A percentile compares a stretch with the other conserved stretches of the same genome.
These are phyloP conservation scores for Phytophthora sp. DNA, from an alignment of 352 stramenopile species.

Conservation along the genomic window DNA sequence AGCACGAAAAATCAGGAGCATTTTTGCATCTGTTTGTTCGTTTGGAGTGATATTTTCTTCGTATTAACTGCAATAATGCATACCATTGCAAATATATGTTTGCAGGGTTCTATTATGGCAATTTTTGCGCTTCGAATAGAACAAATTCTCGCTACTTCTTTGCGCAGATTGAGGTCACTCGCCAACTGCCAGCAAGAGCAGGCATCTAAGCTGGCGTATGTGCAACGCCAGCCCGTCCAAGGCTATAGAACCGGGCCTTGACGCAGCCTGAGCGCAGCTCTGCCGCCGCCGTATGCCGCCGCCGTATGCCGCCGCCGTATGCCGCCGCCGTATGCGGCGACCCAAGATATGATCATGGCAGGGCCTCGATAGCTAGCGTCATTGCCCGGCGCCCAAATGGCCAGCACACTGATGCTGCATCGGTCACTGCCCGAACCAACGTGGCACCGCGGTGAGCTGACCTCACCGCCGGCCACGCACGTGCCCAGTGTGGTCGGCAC, in stretches of 20 bases:
- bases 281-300: neutral
- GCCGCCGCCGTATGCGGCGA: neutral
- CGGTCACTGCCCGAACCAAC: conserved; percentile 13
- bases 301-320: conserved; percentile 1
- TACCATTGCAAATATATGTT: neutral
- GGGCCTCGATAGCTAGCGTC: too few relatives aligned
- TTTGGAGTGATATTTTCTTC: too few relatives aligned
- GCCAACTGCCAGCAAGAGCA: too few relatives aligned
- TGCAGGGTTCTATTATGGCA: conserved; percentile 1
- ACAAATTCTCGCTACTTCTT: conserved; percentile 21
- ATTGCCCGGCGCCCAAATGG: neutral
- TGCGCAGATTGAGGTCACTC: conserved; percentile 28
- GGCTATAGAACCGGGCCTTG: conserved; percentile 5
- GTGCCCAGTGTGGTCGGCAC: conserved; percentile 8
- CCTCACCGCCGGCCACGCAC: conserved; percentile 20
- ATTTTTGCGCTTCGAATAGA: conserved; percentile 28
- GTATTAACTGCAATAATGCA: conserved; percentile 12
- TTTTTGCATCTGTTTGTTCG: too few relatives aligned
- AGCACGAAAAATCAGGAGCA: too few relatives aligned
- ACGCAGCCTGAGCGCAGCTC: conserved; percentile 12
- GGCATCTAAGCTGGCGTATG: conserved; percentile 14
- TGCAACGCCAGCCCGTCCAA: conserved; percentile 20
- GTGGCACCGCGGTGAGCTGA: conserved; percentile 21
- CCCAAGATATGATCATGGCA: conserved; percentile 2
- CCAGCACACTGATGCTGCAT: conserved; percentile 13